These are phyloP conservation scores for Closterium sp. DNA, from an alignment of 139 green algal genomes.

Conservation along the genomic window DNA sequence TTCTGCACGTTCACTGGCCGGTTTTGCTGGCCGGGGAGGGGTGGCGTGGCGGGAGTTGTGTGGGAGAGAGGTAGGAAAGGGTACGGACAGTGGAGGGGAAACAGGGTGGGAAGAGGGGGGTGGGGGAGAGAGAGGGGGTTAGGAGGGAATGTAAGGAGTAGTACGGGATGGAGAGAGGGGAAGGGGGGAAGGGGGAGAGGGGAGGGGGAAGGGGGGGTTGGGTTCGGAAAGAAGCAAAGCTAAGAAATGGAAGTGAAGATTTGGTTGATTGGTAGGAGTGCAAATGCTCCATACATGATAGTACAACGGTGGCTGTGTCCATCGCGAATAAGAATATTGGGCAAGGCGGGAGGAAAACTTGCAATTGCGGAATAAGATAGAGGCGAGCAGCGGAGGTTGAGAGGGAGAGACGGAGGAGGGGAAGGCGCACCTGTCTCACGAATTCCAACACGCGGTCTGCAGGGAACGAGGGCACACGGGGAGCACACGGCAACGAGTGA, in stretches of 20 bases:
- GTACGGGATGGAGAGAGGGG: too few relatives aligned
- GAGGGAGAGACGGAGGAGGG: neutral
- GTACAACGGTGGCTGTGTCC: neutral
- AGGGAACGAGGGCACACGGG: neutral
- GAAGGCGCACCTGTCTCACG: neutral
- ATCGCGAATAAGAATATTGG: too few relatives aligned
- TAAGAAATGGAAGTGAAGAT: neutral
- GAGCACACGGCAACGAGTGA: neutral
- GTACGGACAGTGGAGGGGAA: neutral
- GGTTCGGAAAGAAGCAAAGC: too few relatives aligned
- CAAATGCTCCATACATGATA: too few relatives aligned
- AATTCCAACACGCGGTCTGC: neutral
- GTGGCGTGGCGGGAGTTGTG: neutral
- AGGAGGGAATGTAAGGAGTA: too few relatives aligned
- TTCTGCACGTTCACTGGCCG: constrained; percentile 59
- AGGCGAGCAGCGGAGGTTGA: neutral
- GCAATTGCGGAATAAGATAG: neutral
- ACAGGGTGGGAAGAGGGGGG: neutral
- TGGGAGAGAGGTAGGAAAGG: too few relatives aligned
- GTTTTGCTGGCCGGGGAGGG: constrained; percentile 51
- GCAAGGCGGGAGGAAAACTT: neutral
- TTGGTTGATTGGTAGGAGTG: neutral
- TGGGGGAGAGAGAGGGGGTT: too few relatives aligned
- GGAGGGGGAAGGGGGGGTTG: too few relatives aligned
- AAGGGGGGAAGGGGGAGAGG: too few relatives aligned